These are phyloP conservation scores for Paracoccidioides brasiliensis DNA, from an alignment of 2,329 filamentous ascomycete genomes.

Conservation along the genomic window DNA sequence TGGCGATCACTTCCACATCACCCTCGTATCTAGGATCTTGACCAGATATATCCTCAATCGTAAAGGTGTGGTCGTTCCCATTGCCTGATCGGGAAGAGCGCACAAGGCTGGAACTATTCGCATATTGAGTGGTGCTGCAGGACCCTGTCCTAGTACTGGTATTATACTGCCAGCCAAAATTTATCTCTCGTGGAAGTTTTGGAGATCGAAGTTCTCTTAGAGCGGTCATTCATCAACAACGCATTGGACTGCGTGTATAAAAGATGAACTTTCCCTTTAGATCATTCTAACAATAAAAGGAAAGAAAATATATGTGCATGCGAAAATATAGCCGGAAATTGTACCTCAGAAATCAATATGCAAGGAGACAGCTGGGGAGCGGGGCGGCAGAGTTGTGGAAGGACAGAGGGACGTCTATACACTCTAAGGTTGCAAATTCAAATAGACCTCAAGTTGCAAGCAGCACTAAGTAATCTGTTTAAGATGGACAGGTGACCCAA, in stretches of 20 bases:
- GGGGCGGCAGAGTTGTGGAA: no score
- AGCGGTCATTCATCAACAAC: not conserved
- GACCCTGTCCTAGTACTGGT: not conserved
- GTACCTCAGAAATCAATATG: not conserved
- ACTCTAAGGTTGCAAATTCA: no score
- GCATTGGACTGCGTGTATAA: not conserved
- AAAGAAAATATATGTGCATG: not conserved
- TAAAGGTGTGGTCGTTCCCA: constrained; percentile 11
- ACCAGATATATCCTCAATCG: constrained; percentile 16
- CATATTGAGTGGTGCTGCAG: not conserved
- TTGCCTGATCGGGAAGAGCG: not conserved
- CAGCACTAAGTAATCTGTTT: no score
- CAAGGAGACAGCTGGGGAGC: not conserved
- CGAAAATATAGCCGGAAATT: not conserved
- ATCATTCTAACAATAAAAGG: not conserved
- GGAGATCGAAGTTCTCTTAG: not conserved
- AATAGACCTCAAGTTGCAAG: no score
- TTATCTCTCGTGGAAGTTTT: not conserved
- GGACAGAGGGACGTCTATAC: no score
- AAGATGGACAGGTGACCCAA: no score
- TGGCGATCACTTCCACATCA: constrained; percentile 22
- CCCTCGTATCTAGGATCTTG: constrained; percentile 21
- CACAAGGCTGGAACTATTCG: not conserved
- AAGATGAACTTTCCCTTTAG: not conserved
- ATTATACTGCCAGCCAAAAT: not conserved